A percentile compares a stretch with the other conserved stretches of the same genome.
Conservation (phyloP, 2,329 filamentous ascomycete species). For the Phialocephala sp. region DNA sequence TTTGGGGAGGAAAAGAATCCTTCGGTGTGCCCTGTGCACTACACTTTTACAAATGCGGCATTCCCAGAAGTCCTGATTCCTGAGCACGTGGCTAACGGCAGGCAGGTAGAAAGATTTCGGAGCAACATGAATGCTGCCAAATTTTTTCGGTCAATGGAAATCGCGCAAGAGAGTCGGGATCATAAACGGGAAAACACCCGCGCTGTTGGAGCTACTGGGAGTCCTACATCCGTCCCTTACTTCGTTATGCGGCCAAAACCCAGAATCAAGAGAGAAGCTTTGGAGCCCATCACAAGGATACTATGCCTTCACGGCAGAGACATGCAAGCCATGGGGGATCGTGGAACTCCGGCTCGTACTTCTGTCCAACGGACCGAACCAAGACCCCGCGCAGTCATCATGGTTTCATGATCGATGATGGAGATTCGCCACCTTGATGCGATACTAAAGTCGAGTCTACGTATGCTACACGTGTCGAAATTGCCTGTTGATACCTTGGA, state of each 20-base stretch:
- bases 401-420: background rate
- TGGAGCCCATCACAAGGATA: background rate
- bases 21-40: slow-evolving; percentile 2
- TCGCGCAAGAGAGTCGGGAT: background rate
- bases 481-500: background rate
- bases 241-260: background rate
- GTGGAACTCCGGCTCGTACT: background rate
- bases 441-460: background rate
- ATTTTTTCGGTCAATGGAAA: background rate
- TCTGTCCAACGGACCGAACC: background rate
- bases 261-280: background rate
- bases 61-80: background rate
- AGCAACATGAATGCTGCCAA: background rate
- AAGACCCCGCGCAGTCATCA: background rate
- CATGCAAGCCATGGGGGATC: slow-evolving; percentile 1
- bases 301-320: background rate
- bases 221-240: background rate
- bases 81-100: slow-evolving; percentile 4
- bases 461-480: too few species aligned
- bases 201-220: background rate
- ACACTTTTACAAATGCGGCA: background rate
- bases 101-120: background rate
- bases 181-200: background rate
- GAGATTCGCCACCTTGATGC: background rate
- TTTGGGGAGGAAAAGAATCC: background rate